Evolutionary conservation across 345 rosid genomes (phyloP).

Genomic region (Citrus trifoliata): DNA sequence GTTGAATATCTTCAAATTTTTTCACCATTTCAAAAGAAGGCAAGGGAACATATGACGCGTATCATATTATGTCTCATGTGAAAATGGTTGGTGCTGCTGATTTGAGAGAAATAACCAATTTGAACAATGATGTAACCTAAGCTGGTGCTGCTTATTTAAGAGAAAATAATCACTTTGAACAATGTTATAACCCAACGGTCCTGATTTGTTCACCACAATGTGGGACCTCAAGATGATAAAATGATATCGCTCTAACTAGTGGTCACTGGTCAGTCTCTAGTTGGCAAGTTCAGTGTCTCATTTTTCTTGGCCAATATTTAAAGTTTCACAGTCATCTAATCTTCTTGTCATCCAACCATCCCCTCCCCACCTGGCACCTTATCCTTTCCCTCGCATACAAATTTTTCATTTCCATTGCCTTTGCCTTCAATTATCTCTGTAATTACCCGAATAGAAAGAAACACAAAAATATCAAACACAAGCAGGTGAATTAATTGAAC

Average conservation of each 20-base stretch:
- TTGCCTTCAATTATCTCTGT: neutral
- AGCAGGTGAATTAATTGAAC: neutral
- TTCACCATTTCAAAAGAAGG: neutral
- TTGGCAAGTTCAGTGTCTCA: neutral
- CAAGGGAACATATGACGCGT: neutral
- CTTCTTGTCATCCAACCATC: slow-evolving; percentile 23
- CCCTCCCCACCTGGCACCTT: slow-evolving; percentile 10
- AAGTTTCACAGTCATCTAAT: slow-evolving; percentile 7
- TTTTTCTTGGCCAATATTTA: slow-evolving; percentile 22
- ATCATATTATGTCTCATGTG: neutral
- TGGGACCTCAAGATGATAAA: neutral
- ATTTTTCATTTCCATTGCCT: slow-evolving; percentile 1
- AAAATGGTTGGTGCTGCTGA: neutral
- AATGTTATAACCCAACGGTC: neutral
- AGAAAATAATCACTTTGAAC: neutral
- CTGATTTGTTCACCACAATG: neutral
- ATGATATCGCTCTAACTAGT: neutral
- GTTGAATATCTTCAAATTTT: neutral
- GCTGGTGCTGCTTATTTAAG: neutral
- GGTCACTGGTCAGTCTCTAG: slow-evolving; percentile 7
- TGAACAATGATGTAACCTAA: neutral
- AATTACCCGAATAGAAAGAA: neutral
- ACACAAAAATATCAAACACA: neutral
- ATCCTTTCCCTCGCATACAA: slow-evolving; percentile 15
- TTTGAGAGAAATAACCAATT: neutral